A percentile compares a stretch with the other conserved stretches of the same genome.
Evolutionary conservation across 192 early-diverging fungal genomes (phyloP).

Genomic region (Dispira simplex): DNA sequence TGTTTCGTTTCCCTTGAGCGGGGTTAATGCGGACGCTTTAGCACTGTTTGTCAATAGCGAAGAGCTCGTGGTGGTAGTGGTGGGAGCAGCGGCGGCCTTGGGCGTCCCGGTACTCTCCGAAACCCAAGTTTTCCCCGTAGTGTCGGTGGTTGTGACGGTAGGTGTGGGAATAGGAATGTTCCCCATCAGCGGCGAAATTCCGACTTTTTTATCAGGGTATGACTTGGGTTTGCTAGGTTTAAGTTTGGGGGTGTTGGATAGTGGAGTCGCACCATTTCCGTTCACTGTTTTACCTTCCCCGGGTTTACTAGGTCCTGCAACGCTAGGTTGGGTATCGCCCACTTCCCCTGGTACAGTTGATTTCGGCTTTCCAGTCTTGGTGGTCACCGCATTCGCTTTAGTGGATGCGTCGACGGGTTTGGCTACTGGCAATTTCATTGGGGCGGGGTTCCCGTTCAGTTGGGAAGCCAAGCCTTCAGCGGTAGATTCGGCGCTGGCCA

Average conservation of each 20-base stretch:
- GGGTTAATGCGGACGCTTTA: background rate
- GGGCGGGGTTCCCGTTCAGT: background rate
- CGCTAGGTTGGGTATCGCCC: background rate
- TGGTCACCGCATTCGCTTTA: background rate
- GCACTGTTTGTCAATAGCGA: background rate
- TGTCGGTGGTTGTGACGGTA: background rate
- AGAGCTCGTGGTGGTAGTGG: background rate
- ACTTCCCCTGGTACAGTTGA: background rate
- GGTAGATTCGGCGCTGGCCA: constrained; percentile 3
- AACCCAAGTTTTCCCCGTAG: background rate
- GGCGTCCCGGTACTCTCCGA: background rate
- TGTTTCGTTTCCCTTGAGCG: constrained; percentile 1
- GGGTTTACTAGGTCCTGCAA: background rate
- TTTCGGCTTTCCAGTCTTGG: background rate
- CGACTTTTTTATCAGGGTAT: background rate
- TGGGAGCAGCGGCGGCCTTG: background rate
- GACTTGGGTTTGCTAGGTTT: background rate
- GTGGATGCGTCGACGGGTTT: background rate
- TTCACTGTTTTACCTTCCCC: background rate
- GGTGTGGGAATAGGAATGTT: background rate
- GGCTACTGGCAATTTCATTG: background rate
- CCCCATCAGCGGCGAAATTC: background rate
- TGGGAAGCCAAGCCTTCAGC: background rate
- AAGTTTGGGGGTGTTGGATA: background rate
- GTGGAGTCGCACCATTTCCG: background rate